Evolutionary conservation across 2,329 filamentous ascomycete species (phyloP), one percentile per base, ranked within the genome.

Genomic region (Aspergillus ochraceoroseus): DNA sequence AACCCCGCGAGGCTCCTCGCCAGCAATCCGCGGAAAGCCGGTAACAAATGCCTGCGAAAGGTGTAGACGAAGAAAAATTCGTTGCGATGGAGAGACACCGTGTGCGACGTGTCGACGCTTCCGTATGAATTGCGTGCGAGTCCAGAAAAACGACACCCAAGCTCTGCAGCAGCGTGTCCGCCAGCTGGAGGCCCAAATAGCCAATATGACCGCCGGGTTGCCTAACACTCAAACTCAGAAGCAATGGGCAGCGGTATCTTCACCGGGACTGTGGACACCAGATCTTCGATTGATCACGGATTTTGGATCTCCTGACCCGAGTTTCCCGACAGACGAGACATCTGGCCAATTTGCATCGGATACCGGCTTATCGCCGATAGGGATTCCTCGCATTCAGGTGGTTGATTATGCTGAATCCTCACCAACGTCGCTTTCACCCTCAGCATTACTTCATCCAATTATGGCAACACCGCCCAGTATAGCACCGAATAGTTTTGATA

Each of bases 71-170:
- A 38, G 47, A 15, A 49, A 49, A 15, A 49, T 49, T 29, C 41
- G 47, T 9, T 49, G 47, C 20, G 47, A 49, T 28, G 47, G 44
- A n/a, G 41, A 47, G 25, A 49, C 44, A 3, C 47, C 47, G 1
- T 49, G 47, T 28, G 44, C 44, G 8, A 49, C 47, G 1, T 49
- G 47, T 29, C 38, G 41, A 15, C 47, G 47, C 2, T 49, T 49
- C 33, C 33, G 44, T 1, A 20, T 49, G 8, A 37, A 12, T 8
- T 49, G 47, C 29, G 31, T 49, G 13, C 44, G 47, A 6, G 33
- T 32, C 8, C 41, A 35, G 18, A 49, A 35, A 33, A 42, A 32
- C 28, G 43, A 44, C 14, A 41, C 37, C 1, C 41, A 43, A 4
- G 44, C 38, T 2, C 26, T 49, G 28, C 44, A 49, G 22, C 33